These are phyloP conservation scores for Gelatoporia subvermispora DNA, from an alignment of 768 basidiomycete species.

Conservation along the genomic window DNA sequence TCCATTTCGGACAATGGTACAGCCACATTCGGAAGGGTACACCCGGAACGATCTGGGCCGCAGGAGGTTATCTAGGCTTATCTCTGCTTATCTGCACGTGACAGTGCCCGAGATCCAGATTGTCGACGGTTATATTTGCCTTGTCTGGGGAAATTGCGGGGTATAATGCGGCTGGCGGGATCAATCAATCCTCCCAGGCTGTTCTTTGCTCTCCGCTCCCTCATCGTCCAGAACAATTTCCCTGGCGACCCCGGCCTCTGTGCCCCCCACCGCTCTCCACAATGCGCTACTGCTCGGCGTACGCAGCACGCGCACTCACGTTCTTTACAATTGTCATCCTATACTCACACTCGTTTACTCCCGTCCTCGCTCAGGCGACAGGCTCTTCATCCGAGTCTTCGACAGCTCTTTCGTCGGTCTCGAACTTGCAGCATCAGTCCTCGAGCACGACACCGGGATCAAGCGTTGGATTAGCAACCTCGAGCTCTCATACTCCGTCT, in stretches of 20 bases:
- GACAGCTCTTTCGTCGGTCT: not conserved
- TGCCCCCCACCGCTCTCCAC: conserved; percentile 5
- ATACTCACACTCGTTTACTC: conserved; percentile 23
- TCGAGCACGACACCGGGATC: conserved; percentile 1
- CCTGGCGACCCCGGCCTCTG: conserved; percentile 5
- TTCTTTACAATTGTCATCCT: conserved; percentile 27
- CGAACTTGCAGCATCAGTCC: not conserved
- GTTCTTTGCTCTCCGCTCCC: no score
- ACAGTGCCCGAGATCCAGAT: no score
- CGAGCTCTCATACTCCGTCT: not conserved
- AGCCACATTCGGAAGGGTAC: no score
- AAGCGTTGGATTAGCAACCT: not conserved
- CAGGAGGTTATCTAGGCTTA: no score
- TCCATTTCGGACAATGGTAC: no score
- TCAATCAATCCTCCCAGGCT: no score
- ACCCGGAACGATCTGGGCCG: no score
- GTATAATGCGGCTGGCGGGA: no score
- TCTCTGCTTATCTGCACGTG: no score
- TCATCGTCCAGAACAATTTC: no score
- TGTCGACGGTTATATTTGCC: no score
- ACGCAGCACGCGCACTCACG: conserved; percentile 24
- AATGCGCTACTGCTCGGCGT: conserved; percentile 24
- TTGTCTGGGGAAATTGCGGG: no score
- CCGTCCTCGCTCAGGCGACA: conserved; percentile 13
- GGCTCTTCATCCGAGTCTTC: not conserved